A percentile compares a stretch with the other conserved stretches of the same genome.
Conservation (phyloP, 1,139 yeast genomes). For the Yarrowia galli region DNA sequence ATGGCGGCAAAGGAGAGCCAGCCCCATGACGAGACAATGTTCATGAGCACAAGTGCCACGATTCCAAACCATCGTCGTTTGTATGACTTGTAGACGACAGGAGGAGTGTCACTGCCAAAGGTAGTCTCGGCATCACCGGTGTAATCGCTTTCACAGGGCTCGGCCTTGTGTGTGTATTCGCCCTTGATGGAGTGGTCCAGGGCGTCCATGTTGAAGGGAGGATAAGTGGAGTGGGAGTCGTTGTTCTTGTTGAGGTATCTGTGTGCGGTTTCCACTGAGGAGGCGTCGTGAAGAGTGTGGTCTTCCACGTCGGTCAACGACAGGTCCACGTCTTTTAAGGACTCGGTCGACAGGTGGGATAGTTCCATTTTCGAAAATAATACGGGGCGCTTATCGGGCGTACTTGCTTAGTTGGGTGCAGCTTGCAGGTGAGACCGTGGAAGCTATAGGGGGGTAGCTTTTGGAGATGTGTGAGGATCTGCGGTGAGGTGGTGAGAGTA, state of each 20-base stretch:
- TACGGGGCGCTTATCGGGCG: constrained; percentile 24
- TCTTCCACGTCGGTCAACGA: constrained; percentile 18
- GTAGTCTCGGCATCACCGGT: constrained; percentile 14
- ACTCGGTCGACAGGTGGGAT: constrained; percentile 31
- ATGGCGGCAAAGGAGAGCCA: constrained; percentile 52
- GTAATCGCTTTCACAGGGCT: constrained; percentile 15
- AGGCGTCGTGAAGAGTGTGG: constrained; percentile 29
- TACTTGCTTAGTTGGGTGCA: constrained; percentile 25
- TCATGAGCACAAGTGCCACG: constrained; percentile 47
- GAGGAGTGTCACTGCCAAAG: not conserved
- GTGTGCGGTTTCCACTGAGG: constrained; percentile 26
- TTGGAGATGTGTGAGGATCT: too few relatives aligned
- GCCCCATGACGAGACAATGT: constrained; percentile 51
- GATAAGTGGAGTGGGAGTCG: constrained; percentile 10
- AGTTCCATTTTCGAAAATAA: constrained; percentile 13
- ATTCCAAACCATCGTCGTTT: constrained; percentile 52
- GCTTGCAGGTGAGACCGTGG: not conserved
- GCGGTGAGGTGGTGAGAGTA: too few relatives aligned
- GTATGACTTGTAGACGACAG: constrained; percentile 45
- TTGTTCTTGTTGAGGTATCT: constrained; percentile 10
- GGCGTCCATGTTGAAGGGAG: constrained; percentile 30
- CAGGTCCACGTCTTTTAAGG: constrained; percentile 36
- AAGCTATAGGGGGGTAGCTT: too few relatives aligned
- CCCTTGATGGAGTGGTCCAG: constrained; percentile 19
- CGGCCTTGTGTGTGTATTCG: constrained; percentile 11